Percentiles rank a stretch among this genome's conserved stretches.
phyloP scores from a whole-genome alignment of 352 stramenopile species.

The Saprolegnia diclina region DNA sequence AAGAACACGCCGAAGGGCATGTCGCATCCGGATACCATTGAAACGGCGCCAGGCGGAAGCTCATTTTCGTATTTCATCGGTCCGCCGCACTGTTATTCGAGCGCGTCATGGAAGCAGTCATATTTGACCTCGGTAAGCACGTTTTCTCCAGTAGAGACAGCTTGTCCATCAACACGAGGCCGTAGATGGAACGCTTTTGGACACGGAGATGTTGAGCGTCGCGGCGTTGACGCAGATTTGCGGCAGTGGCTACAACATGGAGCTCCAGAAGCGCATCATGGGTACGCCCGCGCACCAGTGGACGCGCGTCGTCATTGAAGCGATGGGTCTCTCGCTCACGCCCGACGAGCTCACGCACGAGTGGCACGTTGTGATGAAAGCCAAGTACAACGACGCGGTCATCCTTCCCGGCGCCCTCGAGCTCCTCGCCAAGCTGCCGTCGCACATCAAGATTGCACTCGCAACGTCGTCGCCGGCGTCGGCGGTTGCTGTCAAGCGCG shows the following conservation, averaged over 20 bases:
- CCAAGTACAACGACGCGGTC: constrained; percentile 47
- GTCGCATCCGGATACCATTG: neutral
- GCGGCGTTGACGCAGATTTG: constrained; percentile 51
- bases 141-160: neutral
- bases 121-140: constrained; percentile 57
- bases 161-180: neutral
- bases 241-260: constrained; percentile 50
- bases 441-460: constrained; percentile 35
- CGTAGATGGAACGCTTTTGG: constrained; percentile 66
- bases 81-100: no score
- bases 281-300: constrained; percentile 59
- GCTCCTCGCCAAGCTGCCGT: constrained; percentile 40
- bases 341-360: constrained; percentile 52
- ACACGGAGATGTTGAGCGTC: constrained; percentile 70
- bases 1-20: no score
- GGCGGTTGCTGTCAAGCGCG: constrained; percentile 60
- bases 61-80: neutral
- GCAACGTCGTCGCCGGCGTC: constrained; percentile 63
- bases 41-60: neutral
- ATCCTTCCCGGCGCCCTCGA: constrained; percentile 51
- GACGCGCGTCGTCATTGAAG: constrained; percentile 66
- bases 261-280: constrained; percentile 70
- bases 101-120: constrained; percentile 35
- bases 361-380: constrained; percentile 54
- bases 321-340: constrained; percentile 40